Conservation (phyloP, 139 green algal species). For the Dunaliella primolecta region DNA sequence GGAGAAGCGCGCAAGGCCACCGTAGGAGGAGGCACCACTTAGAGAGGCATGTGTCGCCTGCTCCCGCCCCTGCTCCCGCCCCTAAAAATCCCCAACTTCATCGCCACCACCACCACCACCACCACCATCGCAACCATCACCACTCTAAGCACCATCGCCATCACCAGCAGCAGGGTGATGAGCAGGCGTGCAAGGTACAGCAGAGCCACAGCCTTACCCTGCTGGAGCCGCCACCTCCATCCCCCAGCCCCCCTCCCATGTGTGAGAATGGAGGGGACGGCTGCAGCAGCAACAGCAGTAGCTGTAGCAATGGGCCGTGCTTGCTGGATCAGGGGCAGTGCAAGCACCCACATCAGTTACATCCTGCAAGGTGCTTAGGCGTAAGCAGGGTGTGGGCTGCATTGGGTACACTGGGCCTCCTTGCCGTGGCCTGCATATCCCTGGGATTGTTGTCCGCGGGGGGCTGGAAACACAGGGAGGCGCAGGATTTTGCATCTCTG, state of each 20-base stretch:
- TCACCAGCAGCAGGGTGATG: slow-evolving; percentile 15
- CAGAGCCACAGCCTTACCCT: not conserved
- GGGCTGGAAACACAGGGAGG: not conserved
- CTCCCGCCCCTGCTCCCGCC: not conserved
- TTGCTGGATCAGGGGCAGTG: not conserved
- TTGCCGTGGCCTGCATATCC: not conserved
- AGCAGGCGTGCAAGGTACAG: slow-evolving; percentile 4
- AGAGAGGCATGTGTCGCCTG: not conserved
- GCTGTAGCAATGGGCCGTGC: not conserved
- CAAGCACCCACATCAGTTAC: not conserved
- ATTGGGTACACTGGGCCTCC: not conserved
- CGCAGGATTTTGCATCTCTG: too few species aligned
- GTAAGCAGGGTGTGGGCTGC: not conserved
- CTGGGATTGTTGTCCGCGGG: not conserved
- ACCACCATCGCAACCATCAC: slow-evolving; percentile 17
- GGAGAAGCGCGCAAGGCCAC: not conserved
- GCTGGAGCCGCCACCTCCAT: too few species aligned
- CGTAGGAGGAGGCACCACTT: not conserved
- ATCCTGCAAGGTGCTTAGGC: not conserved
- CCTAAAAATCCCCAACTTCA: not conserved
- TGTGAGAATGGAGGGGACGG: not conserved
- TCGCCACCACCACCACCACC: not conserved
- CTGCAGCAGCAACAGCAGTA: not conserved
- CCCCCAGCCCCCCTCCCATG: not conserved
- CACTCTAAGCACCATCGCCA: slow-evolving; percentile 22